Conservation (phyloP, 179 eudicot genomes). For the Beta corolliflora region DNA sequence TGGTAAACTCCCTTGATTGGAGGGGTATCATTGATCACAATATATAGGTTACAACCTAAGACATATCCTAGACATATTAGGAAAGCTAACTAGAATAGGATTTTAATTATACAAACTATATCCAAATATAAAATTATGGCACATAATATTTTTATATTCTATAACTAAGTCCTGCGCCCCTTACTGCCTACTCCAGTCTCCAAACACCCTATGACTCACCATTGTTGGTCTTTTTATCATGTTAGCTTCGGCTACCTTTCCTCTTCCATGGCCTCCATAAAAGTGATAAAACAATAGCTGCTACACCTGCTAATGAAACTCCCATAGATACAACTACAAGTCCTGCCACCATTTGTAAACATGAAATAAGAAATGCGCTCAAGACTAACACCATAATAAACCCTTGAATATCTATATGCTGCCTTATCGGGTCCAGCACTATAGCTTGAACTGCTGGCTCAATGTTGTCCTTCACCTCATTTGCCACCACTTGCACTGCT, state of each 20-base stretch:
- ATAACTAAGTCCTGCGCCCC: no score
- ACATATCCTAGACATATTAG: no score
- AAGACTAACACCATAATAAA: conserved; percentile 10
- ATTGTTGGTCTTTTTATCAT: neutral
- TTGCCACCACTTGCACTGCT: conserved; percentile 23
- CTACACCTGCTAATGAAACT: conserved; percentile 15
- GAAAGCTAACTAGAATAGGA: no score
- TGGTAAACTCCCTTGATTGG: no score
- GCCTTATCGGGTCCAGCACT: conserved; percentile 20
- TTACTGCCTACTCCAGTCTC: no score
- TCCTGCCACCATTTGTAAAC: conserved; percentile 18
- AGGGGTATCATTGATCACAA: no score
- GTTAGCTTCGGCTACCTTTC: neutral
- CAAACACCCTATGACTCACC: neutral
- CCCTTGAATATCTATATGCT: conserved; percentile 11
- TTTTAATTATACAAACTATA: no score
- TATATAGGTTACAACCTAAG: no score
- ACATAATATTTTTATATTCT: no score
- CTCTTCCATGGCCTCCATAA: conserved; percentile 15
- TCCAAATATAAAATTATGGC: no score
- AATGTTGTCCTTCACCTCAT: conserved; percentile 13
- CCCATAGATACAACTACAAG: conserved; percentile 25
- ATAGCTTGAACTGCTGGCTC: conserved; percentile 24
- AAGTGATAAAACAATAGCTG: conserved; percentile 14
- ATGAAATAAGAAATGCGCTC: conserved; percentile 7